Conservation (phyloP, 176 grass and related monocot species). For the Musa itinerans region DNA sequence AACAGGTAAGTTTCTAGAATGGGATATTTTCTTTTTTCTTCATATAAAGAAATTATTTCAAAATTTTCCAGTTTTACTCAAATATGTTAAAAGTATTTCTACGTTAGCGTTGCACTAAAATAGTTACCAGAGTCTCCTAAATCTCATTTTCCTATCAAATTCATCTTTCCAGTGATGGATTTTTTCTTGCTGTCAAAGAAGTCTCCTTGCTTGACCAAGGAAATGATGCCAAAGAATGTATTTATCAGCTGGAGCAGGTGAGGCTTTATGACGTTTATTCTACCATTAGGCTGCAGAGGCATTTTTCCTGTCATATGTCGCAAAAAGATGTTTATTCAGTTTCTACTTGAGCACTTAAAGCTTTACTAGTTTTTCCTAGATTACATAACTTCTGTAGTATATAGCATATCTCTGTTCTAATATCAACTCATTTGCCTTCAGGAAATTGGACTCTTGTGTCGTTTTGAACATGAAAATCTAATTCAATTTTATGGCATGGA, state of each 20-base stretch:
- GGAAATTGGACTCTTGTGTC: constrained; percentile 87
- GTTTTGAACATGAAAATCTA: constrained; percentile 84
- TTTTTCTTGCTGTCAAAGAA: constrained; percentile 98
- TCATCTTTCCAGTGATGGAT: constrained; percentile 66
- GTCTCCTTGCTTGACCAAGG: constrained; percentile 98
- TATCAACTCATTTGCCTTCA: constrained; percentile 27
- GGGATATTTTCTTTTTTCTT: neutral
- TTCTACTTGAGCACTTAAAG: neutral
- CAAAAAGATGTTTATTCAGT: neutral
- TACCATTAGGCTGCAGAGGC: neutral
- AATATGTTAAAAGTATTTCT: neutral
- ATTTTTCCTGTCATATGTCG: neutral
- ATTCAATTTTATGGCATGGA: constrained; percentile 88
- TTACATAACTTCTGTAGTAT: too few relatives aligned
- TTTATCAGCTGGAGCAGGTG: constrained; percentile 87
- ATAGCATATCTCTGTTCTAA: neutral
- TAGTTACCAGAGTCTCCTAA: neutral
- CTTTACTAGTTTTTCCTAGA: neutral
- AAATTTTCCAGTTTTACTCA: neutral
- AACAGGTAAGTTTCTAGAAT: neutral
- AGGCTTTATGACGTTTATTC: neutral
- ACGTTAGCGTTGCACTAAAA: neutral
- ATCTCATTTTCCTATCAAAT: constrained; percentile 19
- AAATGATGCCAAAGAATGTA: constrained; percentile 58
- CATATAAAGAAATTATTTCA: neutral